Percentiles rank a stretch among this genome's conserved stretches.
These are phyloP conservation scores for Parastagonospora nodorum DNA, from an alignment of 2,329 filamentous ascomycete species.

Conservation along the genomic window DNA sequence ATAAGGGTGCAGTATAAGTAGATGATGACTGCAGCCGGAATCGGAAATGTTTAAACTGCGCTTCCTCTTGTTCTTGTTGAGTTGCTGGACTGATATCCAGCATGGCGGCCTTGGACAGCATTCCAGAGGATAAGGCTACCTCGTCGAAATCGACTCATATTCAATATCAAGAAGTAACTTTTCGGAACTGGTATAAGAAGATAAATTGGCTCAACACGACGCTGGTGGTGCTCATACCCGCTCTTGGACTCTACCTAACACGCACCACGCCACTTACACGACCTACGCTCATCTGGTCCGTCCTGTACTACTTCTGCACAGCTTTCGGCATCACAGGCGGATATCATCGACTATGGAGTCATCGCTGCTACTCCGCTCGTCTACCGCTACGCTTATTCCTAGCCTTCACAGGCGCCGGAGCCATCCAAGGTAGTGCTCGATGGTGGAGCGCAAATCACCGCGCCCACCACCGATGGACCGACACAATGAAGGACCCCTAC, in stretches of 20 bases:
- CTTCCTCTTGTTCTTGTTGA: not conserved
- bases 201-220: conserved; percentile 89
- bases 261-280: conserved; percentile 75
- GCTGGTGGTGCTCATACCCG: conserved; percentile 77
- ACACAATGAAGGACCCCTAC: conserved; percentile 57
- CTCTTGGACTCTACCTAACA: conserved; percentile 72
- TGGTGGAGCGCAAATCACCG: conserved; percentile 57
- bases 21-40: not conserved
- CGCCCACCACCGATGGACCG: conserved; percentile 57
- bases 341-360: conserved; percentile 76
- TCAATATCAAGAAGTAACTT: conserved; percentile 18
- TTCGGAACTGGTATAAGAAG: conserved; percentile 82
- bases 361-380: conserved; percentile 52
- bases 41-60: not conserved
- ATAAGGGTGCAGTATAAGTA: not conserved
- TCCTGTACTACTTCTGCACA: conserved; percentile 81
- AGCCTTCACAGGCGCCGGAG: conserved; percentile 52
- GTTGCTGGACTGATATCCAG: not conserved
- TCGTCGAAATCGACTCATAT: conserved; percentile 20
- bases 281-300: conserved; percentile 73
- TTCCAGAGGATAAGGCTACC: not conserved
- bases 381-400: conserved; percentile 52
- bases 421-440: conserved; percentile 54
- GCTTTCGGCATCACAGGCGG: conserved; percentile 64
- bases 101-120: conserved; percentile 7